phyloP scores from a whole-genome alignment of 805 yeast genomes.

The Yarrowia deformans region DNA sequence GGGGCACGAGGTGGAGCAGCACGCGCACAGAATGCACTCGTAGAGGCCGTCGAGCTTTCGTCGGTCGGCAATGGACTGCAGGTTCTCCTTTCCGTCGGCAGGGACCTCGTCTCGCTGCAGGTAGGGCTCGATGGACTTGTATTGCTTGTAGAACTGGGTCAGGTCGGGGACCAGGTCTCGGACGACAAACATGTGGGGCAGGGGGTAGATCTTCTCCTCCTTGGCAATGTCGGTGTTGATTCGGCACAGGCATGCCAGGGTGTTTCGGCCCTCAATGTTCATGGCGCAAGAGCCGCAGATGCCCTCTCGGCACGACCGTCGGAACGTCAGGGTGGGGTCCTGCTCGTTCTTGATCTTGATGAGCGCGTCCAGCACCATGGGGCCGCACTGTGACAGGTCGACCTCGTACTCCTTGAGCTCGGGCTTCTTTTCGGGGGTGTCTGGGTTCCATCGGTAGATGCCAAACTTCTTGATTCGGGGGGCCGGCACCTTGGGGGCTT shows the following conservation, averaged over 20 bases:
- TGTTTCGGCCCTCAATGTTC: constrained; percentile 98
- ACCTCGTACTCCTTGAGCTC: constrained; percentile 80
- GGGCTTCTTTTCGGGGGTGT: constrained; percentile 92
- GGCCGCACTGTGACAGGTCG: constrained; percentile 92
- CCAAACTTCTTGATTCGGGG: constrained; percentile 73
- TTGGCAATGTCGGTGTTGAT: constrained; percentile 80
- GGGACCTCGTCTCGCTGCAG: constrained; percentile 84
- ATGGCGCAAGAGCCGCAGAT: constrained; percentile 99
- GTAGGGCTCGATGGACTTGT: constrained; percentile 96
- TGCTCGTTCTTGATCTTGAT: constrained; percentile 95
- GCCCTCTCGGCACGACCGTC: constrained; percentile 99
- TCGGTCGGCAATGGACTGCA: constrained; percentile 91
- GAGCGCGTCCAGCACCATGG: constrained; percentile 96
- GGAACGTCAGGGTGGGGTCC: constrained; percentile 92
- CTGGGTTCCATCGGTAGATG: constrained; percentile 98
- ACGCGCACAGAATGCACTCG: constrained; percentile 97
- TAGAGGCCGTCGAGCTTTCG: constrained; percentile 95
- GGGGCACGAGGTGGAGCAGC: constrained; percentile 98
- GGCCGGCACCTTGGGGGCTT: constrained; percentile 28
- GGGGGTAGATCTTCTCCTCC: constrained; percentile 88
- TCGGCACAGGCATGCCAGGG: constrained; percentile 94
- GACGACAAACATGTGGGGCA: constrained; percentile 98
- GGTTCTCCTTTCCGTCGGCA: constrained; percentile 89
- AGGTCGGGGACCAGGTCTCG: constrained; percentile 97
- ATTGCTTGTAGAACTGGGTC: constrained; percentile 97